These are phyloP conservation scores for Ophiostoma australiae DNA, from an alignment of 2,329 filamentous ascomycete species.

Conservation along the genomic window DNA sequence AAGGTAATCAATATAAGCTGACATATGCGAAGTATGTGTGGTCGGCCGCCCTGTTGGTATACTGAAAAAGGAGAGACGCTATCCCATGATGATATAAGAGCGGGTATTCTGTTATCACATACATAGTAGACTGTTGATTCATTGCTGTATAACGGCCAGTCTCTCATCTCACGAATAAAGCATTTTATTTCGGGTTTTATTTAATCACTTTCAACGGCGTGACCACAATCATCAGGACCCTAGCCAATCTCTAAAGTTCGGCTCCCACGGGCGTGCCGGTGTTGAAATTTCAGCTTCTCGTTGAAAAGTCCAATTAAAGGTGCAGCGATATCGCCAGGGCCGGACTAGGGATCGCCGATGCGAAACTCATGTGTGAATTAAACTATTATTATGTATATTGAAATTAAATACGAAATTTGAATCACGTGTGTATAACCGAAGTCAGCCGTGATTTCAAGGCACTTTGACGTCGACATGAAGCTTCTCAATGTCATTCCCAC, in stretches of 20 bases:
- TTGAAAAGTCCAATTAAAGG: background rate
- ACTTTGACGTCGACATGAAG: background rate
- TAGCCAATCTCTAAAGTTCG: background rate
- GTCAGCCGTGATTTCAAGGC: background rate
- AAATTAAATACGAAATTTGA: background rate
- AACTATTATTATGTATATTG: background rate
- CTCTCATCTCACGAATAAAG: background rate
- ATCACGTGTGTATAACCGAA: constrained; percentile 2
- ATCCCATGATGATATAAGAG: too few relatives aligned
- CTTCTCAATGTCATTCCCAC: background rate
- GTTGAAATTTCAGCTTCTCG: too few relatives aligned
- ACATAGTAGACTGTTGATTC: background rate
- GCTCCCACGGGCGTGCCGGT: constrained; percentile 9
- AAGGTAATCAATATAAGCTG: background rate
- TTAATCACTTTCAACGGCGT: background rate
- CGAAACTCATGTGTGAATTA: background rate
- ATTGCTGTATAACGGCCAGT: background rate
- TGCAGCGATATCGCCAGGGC: constrained; percentile 8
- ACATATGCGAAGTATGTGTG: background rate
- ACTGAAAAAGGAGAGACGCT: too few relatives aligned
- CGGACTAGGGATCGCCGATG: constrained; percentile 4
- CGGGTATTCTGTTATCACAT: too few relatives aligned
- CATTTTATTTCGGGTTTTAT: background rate
- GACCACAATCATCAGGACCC: background rate
- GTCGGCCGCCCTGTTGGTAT: too few relatives aligned